Percentiles rank a stretch among this genome's conserved stretches.
Evolutionary conservation across 2,329 filamentous ascomycete genomes (phyloP).

Genomic region (Penicillium oxalicum): DNA sequence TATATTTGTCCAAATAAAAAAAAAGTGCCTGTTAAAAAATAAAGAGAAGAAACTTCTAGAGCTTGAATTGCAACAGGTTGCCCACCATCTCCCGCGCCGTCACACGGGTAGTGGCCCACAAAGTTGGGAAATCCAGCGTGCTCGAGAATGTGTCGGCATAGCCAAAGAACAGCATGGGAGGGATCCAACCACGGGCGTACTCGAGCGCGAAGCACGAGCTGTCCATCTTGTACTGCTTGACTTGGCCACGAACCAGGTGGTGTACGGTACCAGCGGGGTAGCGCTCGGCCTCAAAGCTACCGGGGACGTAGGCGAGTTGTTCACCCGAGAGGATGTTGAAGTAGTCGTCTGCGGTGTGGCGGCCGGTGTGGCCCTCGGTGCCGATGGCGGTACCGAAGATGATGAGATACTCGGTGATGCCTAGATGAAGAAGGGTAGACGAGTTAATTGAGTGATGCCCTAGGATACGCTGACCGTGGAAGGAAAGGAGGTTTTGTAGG

Average conservation of each 20-base stretch:
- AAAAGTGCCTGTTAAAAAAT: no score
- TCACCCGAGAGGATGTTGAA: constrained; percentile 69
- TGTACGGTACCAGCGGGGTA: constrained; percentile 36
- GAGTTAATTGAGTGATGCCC: no score
- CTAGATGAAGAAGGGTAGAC: constrained; percentile 11
- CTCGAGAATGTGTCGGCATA: constrained; percentile 74
- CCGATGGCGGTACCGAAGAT: constrained; percentile 65
- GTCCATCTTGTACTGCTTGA: constrained; percentile 62
- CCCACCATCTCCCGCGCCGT: constrained; percentile 70
- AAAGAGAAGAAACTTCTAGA: constrained; percentile 41
- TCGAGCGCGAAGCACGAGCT: constrained; percentile 35
- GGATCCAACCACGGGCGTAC: constrained; percentile 67
- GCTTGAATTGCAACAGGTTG: constrained; percentile 66
- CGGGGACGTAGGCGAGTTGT: constrained; percentile 36
- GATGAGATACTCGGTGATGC: constrained; percentile 81
- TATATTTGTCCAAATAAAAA: no score
- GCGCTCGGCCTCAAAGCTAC: constrained; percentile 33
- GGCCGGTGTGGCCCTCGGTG: constrained; percentile 81
- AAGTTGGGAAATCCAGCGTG: constrained; percentile 77
- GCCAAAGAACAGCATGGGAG: constrained; percentile 85
- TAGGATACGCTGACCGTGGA: no score
- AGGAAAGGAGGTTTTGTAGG: no score
- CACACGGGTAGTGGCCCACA: constrained; percentile 70
- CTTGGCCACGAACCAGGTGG: constrained; percentile 54
- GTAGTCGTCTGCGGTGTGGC: constrained; percentile 90